Base-by-base conservation (phyloP, 129 eudicot genomes). In the Sambucus nigra region DNA sequence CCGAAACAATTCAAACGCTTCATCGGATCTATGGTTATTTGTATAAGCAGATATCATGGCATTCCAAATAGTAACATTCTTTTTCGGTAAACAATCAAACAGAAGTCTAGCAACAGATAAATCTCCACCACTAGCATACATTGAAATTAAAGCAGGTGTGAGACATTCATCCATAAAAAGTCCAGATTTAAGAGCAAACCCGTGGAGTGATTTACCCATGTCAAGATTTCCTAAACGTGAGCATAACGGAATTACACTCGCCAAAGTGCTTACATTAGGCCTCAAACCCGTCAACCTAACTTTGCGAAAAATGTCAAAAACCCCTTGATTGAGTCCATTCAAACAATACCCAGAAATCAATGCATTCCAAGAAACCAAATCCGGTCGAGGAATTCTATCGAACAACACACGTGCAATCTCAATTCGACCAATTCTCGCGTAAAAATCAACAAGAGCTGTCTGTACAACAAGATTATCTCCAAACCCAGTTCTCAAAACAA, bases 261-360 rank as follows among this genome's bases (percentile, higher is more conserved):
- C 79, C 22, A 80, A 75, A 53, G 87, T 80, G 48, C 82, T 60
- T n/a, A 66, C 73, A 56, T 80, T 75, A 22, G 82, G 79, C 59
- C 51, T 75, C 53, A 80, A 26, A 68, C 70, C 73, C 48, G 9
- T 19, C 40, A 28, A 32, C 25, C 59, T 20, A 44, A 75, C 68
- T 51, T 57, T 53, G 11, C 20, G 38, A 26, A 75, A 68, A 18
- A 60, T 59, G 62, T 47, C 44, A 64, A 75, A 29, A 10, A 53
- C 87, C 45, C 64, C 69, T 21, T 41, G 10, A 71, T 68, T 32
- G 32, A 67, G 60, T 5, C 82, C 79, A 52, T 68, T 57, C 13
- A 60, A 53, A 49, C 69, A 67, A 60, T 56, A 75, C 55, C 82
- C 87, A 46, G 82, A 69, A 63, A 80, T 69, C 59, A 80, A 54